Evolutionary conservation across 2,329 filamentous ascomycete species (phyloP), one percentile per base, ranked within the genome.

Genomic region (Aspergillus sp.): DNA sequence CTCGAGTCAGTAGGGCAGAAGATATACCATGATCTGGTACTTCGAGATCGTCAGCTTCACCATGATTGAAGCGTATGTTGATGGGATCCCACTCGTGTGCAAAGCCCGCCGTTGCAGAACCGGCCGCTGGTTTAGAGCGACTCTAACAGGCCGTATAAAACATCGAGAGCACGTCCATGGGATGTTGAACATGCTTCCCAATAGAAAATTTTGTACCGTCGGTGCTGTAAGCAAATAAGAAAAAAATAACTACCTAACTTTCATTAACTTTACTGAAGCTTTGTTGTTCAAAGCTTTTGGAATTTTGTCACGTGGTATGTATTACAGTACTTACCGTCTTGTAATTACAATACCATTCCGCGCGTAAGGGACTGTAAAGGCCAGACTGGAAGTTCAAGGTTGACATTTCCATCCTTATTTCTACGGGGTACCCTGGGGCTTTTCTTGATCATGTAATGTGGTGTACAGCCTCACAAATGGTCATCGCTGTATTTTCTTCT

Each of bases 1-100:
- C 81, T 51, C 79, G 68, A 4, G 67, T 67, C 27, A 85, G 70
- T 7, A 84, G 67, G 11, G 74, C 70, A 30, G 77, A 71, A 13
- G 79, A 79, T 37, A 83, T 61, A 27, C 62, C 59, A 57, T 48
- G 41, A 49, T 56, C 57, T 61, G 49, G 26, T 38, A 39, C 46
- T 54, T 33, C 33, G n/a, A 33, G 26, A 26, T 33, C 32, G 39
- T 45, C 32, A 49, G 40, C 42, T 28, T 10, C 5, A 30, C 10
- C 5, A 12, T 6, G 19, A 13, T 5, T 7, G 31, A 37, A 32
- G 13, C 32, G 28, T 19, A 19, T 19, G 19, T 19, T 19, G 19
- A 19, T 19, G 27, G 27, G 30, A 44, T 37, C 45, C 42, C 62
- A 68, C 64, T 58, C 38, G 60, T 60, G 29, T 60, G 59, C 36